Evolutionary conservation across 2,329 filamentous ascomycete genomes (phyloP).

Genomic region (Colletotrichum sp.): DNA sequence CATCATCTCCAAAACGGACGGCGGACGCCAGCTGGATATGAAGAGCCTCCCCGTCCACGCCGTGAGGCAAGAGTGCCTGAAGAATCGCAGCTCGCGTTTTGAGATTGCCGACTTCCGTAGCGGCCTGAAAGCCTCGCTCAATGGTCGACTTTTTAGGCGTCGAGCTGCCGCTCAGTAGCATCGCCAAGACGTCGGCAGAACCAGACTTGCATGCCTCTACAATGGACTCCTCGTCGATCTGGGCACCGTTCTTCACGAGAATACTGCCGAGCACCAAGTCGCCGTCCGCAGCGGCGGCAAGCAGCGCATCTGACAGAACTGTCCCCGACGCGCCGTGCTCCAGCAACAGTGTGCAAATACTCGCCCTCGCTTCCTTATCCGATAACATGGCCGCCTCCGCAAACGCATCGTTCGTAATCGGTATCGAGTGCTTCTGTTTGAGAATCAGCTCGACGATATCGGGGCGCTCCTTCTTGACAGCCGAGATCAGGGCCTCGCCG

Average conservation of each 20-base stretch:
- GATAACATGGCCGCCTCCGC: conserved; percentile 45
- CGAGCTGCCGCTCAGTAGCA: conserved; percentile 50
- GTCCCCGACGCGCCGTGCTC: conserved; percentile 49
- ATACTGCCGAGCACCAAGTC: conserved; percentile 56
- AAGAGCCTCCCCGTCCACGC: conserved; percentile 55
- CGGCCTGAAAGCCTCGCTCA: conserved; percentile 58
- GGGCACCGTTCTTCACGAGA: conserved; percentile 57
- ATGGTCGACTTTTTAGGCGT: conserved; percentile 46
- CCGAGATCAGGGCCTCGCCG: conserved; percentile 51
- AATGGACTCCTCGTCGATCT: conserved; percentile 56
- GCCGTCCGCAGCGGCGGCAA: conserved; percentile 56
- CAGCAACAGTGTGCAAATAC: conserved; percentile 51
- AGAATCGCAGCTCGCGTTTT: conserved; percentile 54
- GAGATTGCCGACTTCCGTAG: conserved; percentile 56
- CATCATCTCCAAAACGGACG: conserved; percentile 54
- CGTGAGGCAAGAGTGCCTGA: conserved; percentile 52
- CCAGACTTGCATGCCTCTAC: conserved; percentile 60
- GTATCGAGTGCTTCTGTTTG: conserved; percentile 36
- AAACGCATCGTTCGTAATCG: conserved; percentile 47
- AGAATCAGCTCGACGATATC: conserved; percentile 55
- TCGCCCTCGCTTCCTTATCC: conserved; percentile 42
- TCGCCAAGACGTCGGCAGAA: conserved; percentile 51
- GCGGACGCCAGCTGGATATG: conserved; percentile 59
- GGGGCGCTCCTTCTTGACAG: conserved; percentile 48
- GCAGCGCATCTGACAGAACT: conserved; percentile 53